A percentile compares a stretch with the other conserved stretches of the same genome.
These are phyloP conservation scores for Penicillium steckii DNA, from an alignment of 495 filamentous ascomycete species.

Conservation along the genomic window DNA sequence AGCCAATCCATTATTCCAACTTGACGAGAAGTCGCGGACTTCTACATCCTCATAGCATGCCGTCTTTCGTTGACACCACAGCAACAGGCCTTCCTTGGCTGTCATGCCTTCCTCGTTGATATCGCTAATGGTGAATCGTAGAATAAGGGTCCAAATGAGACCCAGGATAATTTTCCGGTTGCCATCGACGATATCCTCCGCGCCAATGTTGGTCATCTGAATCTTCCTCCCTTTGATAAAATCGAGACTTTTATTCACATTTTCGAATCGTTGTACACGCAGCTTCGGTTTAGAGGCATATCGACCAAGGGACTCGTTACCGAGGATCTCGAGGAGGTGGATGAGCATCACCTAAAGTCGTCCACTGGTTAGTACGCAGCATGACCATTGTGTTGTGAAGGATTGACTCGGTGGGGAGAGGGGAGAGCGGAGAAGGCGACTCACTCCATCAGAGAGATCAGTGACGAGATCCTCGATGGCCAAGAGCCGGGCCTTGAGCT, in stretches of 20 bases:
- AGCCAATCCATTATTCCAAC: conserved; percentile 96
- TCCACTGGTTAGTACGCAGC: neutral
- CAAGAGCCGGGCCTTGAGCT: conserved; percentile 73
- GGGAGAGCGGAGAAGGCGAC: conserved; percentile 27
- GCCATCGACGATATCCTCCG: conserved; percentile 97
- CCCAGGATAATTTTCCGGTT: conserved; percentile 97
- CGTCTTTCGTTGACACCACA: conserved; percentile 98
- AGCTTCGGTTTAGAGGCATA: conserved; percentile 95
- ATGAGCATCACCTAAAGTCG: conserved; percentile 77
- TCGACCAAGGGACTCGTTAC: conserved; percentile 87
- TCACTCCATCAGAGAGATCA: conserved; percentile 90
- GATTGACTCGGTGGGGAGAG: neutral
- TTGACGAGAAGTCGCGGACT: conserved; percentile 87
- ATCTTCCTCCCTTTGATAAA: conserved; percentile 90
- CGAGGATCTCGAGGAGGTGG: conserved; percentile 93
- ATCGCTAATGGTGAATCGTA: conserved; percentile 96
- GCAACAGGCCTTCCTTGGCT: conserved; percentile 88
- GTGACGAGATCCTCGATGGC: conserved; percentile 78
- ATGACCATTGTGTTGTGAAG: too few relatives aligned
- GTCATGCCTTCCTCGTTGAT: conserved; percentile 98
- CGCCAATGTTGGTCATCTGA: conserved; percentile 97
- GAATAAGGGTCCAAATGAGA: conserved; percentile 95
- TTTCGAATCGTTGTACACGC: conserved; percentile 96
- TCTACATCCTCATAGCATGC: conserved; percentile 97
- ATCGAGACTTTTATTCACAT: conserved; percentile 92